These are phyloP conservation scores for Encephalitozoon intestinalis DNA, from an alignment of 371 early-diverging fungal genomes.

Conservation along the genomic window DNA sequence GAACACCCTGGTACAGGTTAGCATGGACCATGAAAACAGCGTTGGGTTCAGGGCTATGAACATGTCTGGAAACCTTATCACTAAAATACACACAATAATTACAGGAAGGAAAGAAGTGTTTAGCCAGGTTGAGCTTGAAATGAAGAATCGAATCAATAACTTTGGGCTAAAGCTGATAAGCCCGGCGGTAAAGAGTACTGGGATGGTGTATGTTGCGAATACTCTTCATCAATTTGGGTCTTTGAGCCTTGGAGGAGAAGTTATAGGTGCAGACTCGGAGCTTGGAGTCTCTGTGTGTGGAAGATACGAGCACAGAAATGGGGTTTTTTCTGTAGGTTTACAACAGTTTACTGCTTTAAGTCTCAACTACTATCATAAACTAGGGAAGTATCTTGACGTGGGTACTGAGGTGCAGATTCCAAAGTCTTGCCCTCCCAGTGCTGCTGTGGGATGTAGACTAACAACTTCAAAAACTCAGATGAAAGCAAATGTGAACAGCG, in stretches of 20 bases:
- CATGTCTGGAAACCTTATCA: constrained; percentile 2
- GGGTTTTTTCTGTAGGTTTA: constrained; percentile 22
- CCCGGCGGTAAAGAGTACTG: constrained; percentile 35
- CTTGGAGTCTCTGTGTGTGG: constrained; percentile 34
- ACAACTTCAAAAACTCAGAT: constrained; percentile 18
- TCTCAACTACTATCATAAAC: constrained; percentile 23
- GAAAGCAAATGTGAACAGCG: constrained; percentile 26
- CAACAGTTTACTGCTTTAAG: constrained; percentile 44
- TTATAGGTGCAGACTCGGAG: constrained; percentile 12
- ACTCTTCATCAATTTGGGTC: constrained; percentile 29
- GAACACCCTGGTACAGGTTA: constrained; percentile 25
- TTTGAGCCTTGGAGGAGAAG: constrained; percentile 29
- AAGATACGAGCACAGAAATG: constrained; percentile 16
- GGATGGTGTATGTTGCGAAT: constrained; percentile 35
- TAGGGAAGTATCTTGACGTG: constrained; percentile 16
- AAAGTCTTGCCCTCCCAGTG: background rate
- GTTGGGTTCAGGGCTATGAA: constrained; percentile 22
- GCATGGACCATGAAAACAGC: constrained; percentile 32
- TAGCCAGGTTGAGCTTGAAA: constrained; percentile 23
- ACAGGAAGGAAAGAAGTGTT: constrained; percentile 35
- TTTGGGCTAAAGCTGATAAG: constrained; percentile 44
- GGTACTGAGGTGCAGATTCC: constrained; percentile 16
- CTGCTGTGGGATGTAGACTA: constrained; percentile 26
- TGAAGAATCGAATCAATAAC: constrained; percentile 25
- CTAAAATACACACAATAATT: constrained; percentile 31